phyloP scores from a whole-genome alignment of 352 stramenopile species.

The Salisapilia sapeloensis region DNA sequence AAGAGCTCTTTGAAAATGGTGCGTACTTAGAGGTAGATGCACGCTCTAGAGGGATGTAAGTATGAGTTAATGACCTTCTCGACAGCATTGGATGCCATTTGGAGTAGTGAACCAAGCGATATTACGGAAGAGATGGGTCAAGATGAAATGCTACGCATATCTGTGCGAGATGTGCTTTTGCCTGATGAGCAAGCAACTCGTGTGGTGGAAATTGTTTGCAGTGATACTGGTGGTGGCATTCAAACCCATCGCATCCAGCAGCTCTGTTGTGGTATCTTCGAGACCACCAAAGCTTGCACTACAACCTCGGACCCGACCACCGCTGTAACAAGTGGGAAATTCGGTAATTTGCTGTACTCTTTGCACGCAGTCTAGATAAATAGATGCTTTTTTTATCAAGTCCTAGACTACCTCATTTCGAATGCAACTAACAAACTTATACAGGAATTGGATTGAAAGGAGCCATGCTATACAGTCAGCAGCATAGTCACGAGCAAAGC shows the following conservation, averaged over 20 bases:
- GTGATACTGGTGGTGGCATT: slow-evolving; percentile 57
- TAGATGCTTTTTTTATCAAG: background rate
- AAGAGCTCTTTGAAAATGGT: slow-evolving; percentile 78
- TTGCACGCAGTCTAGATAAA: background rate
- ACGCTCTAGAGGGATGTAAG: too few species aligned
- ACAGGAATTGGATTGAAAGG: slow-evolving; percentile 60
- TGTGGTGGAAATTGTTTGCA: slow-evolving; percentile 47
- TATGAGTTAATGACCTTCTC: background rate
- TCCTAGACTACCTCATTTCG: background rate
- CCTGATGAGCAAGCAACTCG: slow-evolving; percentile 9
- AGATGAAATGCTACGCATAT: slow-evolving; percentile 29
- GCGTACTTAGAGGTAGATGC: background rate
- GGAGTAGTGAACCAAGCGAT: slow-evolving; percentile 5
- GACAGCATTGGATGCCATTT: slow-evolving; percentile 44
- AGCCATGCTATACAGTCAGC: slow-evolving; percentile 56
- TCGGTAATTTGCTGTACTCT: slow-evolving; percentile 11
- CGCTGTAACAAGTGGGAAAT: slow-evolving; percentile 31
- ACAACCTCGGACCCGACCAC: background rate
- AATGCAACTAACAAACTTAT: slow-evolving; percentile 1
- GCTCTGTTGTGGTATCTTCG: slow-evolving; percentile 52
- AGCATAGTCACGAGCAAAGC: slow-evolving; percentile 11
- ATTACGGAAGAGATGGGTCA: slow-evolving; percentile 8
- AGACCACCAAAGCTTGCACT: slow-evolving; percentile 28
- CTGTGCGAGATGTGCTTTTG: slow-evolving; percentile 12
- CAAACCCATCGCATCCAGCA: slow-evolving; percentile 35